phyloP scores from a whole-genome alignment of 2,329 filamentous ascomycete genomes.

The Alternaria burnsii region DNA sequence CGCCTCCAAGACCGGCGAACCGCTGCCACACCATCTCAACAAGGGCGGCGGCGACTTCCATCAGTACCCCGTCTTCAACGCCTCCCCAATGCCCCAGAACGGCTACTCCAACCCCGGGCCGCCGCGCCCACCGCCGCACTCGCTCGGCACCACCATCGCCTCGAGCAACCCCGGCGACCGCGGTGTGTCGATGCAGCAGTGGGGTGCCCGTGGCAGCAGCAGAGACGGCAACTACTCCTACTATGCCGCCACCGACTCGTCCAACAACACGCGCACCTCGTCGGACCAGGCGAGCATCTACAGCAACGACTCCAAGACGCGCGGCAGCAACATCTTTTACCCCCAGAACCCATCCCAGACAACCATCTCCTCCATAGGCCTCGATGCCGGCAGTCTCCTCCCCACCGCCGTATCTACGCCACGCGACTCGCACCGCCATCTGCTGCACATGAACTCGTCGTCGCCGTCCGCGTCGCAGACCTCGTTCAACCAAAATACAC shows the following conservation, averaged over 20 bases:
- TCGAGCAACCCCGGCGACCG: conserved; percentile 73
- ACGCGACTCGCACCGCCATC: conserved; percentile 54
- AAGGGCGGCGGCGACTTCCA: conserved; percentile 82
- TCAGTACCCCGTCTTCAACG: conserved; percentile 82
- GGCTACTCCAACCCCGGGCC: conserved; percentile 62
- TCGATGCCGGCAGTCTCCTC: conserved; percentile 51
- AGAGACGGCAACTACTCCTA: conserved; percentile 35
- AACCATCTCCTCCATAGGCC: conserved; percentile 56
- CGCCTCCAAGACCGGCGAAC: conserved; percentile 76
- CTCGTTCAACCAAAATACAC: conserved; percentile 62
- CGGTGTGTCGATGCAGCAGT: conserved; percentile 79
- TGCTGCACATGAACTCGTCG: conserved; percentile 54
- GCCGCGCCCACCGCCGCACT: conserved; percentile 66
- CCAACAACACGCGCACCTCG: conserved; percentile 63
- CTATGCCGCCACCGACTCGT: conserved; percentile 50
- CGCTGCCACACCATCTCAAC: conserved; percentile 83
- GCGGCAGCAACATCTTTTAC: conserved; percentile 58
- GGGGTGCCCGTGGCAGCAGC: conserved; percentile 60
- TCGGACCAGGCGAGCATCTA: conserved; percentile 72
- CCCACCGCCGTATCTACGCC: conserved; percentile 50
- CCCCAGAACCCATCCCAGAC: conserved; percentile 68
- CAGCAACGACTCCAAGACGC: conserved; percentile 67
- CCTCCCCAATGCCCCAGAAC: conserved; percentile 59
- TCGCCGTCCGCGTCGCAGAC: conserved; percentile 59
- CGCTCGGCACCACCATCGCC: conserved; percentile 67